Base-by-base conservation (phyloP, 331 rosid species). In the Arachis monticola region DNA sequence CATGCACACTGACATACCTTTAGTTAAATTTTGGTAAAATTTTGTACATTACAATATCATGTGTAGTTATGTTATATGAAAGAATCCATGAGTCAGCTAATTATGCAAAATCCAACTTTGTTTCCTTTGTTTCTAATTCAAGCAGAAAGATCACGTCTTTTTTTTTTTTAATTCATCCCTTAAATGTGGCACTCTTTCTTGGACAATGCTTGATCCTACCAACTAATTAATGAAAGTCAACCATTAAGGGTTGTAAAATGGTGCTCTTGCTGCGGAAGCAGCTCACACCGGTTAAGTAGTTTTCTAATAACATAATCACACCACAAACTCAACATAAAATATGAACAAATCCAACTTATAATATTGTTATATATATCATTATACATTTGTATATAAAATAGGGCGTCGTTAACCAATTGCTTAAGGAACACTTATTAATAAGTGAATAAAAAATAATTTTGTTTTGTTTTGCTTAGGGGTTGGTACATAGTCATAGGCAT, bases 181-280 rank as follows among this genome's bases (percentile, higher is more conserved):
- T 9, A 27, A 27, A 2, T 27, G 42, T 9, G 41, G 11, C 41
- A 38, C 35, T 59, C 40, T 27, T 30, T 59, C 64, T 22, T 58
- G 1, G 42, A 10, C 5, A 59, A 30, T 8, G 64, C 7, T 31
- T n/a, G 6, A 59, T 10, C 13, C 14, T 32, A 59, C 57, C 57
- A 56, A 56, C 45, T 44, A 60, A 10, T 60, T 10, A 60, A 60
- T 17, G 13, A 5, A 60, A 60, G 65, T 60, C 65, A 60, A 32
- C 10, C 8, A 40, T 60, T 59, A 10, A 31, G 5, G 9, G 14
- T 40, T 10, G 65, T 60, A 32, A 60, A 60, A 31, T 44, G 17
- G 65, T 10, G 17, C 45, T 0, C 45, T 12, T 10, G 45, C 62
- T 7, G 62, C 11, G 2, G 61, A 22, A 60, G 14, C 65, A 59